Base-by-base conservation (phyloP, 805 yeast species). In the Debaryomyces castellii region DNA sequence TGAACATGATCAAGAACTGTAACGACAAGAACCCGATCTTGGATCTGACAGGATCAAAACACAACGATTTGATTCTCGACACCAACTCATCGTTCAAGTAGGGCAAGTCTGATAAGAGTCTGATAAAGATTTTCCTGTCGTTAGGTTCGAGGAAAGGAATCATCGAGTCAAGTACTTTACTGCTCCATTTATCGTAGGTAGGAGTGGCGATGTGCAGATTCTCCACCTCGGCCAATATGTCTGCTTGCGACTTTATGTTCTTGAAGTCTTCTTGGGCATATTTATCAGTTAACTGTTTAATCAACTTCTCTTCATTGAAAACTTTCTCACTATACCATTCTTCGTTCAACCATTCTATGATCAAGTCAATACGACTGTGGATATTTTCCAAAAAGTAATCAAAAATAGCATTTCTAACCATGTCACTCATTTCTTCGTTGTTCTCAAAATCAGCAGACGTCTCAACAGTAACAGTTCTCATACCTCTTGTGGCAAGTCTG, bases 291-390 rank as follows among this genome's bases (percentile, higher is more conserved):
- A 47, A 39, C 46, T 48, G 54, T 6, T 55, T 60, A 52, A 47
- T 47, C 27, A 59, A 44, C 22, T 48, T 52, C 48, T 52, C 69
- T 48, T 71, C 74, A 47, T 64, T 65, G 40, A 58, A 55, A 3
- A 77, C 77, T 46, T 58, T 67, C 57, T 84, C 87, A 40, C 80
- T 72, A 66, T 81, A 83, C 95, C 97, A 94, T 63, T 94, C 99
- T 66, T 94, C 99, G 57, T 87, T 91, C 45, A 94, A 69, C 99
- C 99, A 94, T 51, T 87, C 90, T 32, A 92, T 82, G 16, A 89
- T 82, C 28, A 85, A 66, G 47, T 88, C 95, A 10, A 91, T 75
- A 28, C 92, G 72, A 8, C 71, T 73, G 45, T 85, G 85, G 54
- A 91, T 82, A 58, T 87, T 88, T 9, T 77, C 83, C 55, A 88